Base-by-base conservation (phyloP, 2,329 filamentous ascomycete genomes). In the Ceratocystis cubensis region DNA sequence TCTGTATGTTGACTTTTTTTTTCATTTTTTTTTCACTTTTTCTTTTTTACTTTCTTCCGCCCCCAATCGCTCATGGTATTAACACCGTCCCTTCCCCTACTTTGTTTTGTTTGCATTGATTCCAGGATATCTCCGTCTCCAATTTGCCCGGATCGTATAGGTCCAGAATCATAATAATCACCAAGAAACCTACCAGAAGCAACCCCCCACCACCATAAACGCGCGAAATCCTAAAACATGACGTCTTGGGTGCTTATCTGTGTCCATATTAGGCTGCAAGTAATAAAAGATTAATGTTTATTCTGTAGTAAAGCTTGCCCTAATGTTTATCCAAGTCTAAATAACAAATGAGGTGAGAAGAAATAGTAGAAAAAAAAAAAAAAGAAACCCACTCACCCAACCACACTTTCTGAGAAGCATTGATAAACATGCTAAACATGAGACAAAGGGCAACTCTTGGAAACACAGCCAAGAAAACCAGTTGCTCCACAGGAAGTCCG, bases 271-370 rank as follows among this genome's bases (percentile, higher is more conserved):
- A 15, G 28, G 53, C 17, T 33, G 13, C 33, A 59, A n/a, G 28
- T 59, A 37, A 33, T 59, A 59, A 33, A 30, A 59, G 28, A 59
- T 59, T 59, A 59, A 20, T 59, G 53, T 59, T 33, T 59, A 59
- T 59, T 59, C 6, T 28, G 17, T 59, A 59, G 53, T 59, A 59
- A 57, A 59, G 53, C 53, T 59, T 59, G 28, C 53, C 53, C 53
- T 59, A 59, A 59, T 33, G 53, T 59, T 59, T 59, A 59, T 59
- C 53, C 53, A 59, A 59, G 53, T 59, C 53, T 59, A 59, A 59
- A 59, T 13, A 59, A 59, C 17, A 25, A 62, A 62, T n/a, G 15
- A 45, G 25, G 22, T 10, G 33, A 62, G 45, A 37, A 62, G 46
- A 46, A 46, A 8, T 17, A 62, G 4, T 25, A 44, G 15, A 41